Conservation (phyloP, 768 basidiomycete species). For the Kwoniella botswanensis region DNA sequence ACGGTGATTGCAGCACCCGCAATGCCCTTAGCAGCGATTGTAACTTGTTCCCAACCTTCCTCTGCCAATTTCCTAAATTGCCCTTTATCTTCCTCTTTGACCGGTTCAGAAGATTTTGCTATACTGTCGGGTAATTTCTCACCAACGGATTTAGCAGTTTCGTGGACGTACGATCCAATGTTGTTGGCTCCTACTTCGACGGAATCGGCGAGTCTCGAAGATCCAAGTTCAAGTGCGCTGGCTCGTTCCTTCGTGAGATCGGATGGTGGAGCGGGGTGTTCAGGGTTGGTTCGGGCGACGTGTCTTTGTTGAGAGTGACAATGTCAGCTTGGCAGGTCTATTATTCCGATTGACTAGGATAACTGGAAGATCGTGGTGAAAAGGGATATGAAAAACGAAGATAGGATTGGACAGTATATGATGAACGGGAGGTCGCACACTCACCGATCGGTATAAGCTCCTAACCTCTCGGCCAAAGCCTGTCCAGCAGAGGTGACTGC, state of each 20-base stretch:
- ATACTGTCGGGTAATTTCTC: constrained; percentile 38
- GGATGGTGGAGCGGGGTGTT: constrained; percentile 37
- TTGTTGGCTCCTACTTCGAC: constrained; percentile 36
- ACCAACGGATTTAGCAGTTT: constrained; percentile 43
- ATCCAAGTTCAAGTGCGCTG: constrained; percentile 8
- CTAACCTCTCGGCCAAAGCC: constrained; percentile 40
- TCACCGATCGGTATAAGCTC: constrained; percentile 42
- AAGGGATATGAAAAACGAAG: no score
- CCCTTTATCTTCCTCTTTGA: constrained; percentile 39
- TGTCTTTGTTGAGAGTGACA: constrained; percentile 24
- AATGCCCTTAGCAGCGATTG: constrained; percentile 44
- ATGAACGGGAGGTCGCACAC: constrained; percentile 10
- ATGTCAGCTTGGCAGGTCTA: neutral
- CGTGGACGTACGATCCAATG: constrained; percentile 41
- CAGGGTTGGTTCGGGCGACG: constrained; percentile 35
- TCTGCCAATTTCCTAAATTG: constrained; percentile 41
- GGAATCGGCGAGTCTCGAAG: constrained; percentile 34
- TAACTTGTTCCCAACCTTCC: constrained; percentile 45
- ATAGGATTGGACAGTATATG: neutral
- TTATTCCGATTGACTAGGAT: no score
- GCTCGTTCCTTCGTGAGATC: constrained; percentile 21
- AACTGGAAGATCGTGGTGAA: neutral
- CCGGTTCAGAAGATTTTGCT: constrained; percentile 28
- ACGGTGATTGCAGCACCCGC: constrained; percentile 40
- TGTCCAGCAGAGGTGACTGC: constrained; percentile 42